Evolutionary conservation across 2,329 filamentous ascomycete genomes (phyloP).

Genomic region (Magnaporthales sp.): DNA sequence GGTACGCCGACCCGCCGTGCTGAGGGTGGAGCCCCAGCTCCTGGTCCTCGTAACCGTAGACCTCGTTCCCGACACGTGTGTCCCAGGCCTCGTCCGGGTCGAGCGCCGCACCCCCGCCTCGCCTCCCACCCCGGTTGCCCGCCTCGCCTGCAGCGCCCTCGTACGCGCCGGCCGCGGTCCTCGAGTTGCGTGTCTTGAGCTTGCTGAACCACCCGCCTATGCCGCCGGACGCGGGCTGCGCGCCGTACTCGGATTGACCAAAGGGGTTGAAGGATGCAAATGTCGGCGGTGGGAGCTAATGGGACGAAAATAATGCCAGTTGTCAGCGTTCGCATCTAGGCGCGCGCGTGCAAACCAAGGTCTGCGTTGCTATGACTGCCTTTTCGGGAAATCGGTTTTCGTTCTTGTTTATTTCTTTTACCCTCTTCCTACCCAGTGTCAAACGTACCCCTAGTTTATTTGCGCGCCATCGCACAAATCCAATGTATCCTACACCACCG

Average conservation of each 20-base stretch:
- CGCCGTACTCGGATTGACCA: slow-evolving; percentile 34
- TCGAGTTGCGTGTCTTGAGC: slow-evolving; percentile 50
- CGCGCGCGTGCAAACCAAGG: neutral
- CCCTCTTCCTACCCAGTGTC: neutral
- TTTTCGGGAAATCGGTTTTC: too few relatives aligned
- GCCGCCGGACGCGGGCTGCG: slow-evolving; percentile 50
- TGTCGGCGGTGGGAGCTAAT: slow-evolving; percentile 8
- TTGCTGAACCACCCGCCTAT: slow-evolving; percentile 66
- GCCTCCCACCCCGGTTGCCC: slow-evolving; percentile 17
- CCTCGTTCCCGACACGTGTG: slow-evolving; percentile 65
- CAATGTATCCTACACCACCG: slow-evolving; percentile 55
- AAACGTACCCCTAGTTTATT: slow-evolving; percentile 57
- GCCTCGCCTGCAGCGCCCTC: slow-evolving; percentile 40
- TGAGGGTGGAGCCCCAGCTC: slow-evolving; percentile 49
- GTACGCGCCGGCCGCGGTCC: slow-evolving; percentile 63
- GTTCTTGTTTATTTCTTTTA: too few relatives aligned
- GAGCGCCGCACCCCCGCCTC: slow-evolving; percentile 51
- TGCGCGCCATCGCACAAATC: slow-evolving; percentile 65
- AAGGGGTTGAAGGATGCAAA: slow-evolving; percentile 41
- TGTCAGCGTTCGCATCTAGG: neutral
- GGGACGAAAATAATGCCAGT: slow-evolving; percentile 1
- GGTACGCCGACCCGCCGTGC: slow-evolving; percentile 34
- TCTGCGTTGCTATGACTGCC: neutral
- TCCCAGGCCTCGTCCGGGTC: slow-evolving; percentile 88
- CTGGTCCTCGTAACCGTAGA: slow-evolving; percentile 64